phyloP scores from a whole-genome alignment of 2,329 filamentous ascomycete species.

The Pestalotiopsis sp. region DNA sequence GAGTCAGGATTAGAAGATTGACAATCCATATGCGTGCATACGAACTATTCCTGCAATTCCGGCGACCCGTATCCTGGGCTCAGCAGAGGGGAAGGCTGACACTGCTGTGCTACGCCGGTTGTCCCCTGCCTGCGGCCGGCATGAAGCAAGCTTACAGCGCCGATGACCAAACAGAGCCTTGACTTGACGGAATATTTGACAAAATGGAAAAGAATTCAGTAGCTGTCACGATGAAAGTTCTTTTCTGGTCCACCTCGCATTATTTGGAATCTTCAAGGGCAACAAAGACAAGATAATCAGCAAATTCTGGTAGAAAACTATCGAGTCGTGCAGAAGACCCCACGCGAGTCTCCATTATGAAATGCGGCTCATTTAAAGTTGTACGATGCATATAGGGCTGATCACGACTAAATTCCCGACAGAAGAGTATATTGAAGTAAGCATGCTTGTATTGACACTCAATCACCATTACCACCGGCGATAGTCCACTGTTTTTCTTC shows the following conservation, averaged over 20 bases:
- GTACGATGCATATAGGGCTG: slow-evolving; percentile 4
- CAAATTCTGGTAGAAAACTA: no score
- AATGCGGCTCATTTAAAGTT: slow-evolving; percentile 7
- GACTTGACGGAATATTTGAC: not conserved
- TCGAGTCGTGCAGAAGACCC: not conserved
- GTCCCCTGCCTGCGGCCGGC: not conserved
- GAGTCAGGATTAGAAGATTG: no score
- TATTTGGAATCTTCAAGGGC: not conserved
- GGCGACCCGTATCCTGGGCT: not conserved
- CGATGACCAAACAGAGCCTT: not conserved
- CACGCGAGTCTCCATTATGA: not conserved
- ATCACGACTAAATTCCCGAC: not conserved
- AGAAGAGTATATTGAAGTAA: not conserved
- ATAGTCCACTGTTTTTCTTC: no score
- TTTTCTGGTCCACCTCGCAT: not conserved
- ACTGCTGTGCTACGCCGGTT: not conserved
- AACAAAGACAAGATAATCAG: not conserved
- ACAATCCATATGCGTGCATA: no score
- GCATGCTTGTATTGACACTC: not conserved
- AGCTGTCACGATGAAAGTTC: no score
- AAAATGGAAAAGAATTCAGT: no score
- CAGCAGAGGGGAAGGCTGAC: no score
- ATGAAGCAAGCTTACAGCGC: not conserved
- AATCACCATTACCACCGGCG: no score
- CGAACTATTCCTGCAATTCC: no score